Percentiles rank a stretch among this genome's conserved stretches.
These are phyloP conservation scores for Venturia nashicola DNA, from an alignment of 2,329 filamentous ascomycete species.

Conservation along the genomic window DNA sequence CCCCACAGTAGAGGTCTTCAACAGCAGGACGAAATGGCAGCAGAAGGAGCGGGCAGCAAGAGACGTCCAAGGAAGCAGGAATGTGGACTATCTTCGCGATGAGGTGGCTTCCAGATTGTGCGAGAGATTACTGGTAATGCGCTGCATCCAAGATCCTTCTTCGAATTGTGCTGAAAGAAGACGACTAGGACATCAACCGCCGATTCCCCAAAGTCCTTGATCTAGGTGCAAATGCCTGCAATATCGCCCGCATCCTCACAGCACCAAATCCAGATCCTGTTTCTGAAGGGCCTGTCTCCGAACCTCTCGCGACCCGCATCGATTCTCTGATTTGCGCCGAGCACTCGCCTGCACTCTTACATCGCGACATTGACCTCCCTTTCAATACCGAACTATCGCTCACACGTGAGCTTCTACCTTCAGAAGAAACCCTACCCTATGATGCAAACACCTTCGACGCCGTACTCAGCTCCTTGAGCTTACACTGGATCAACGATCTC, in stretches of 20 bases:
- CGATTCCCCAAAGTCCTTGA: constrained; percentile 76
- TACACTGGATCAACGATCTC: constrained; percentile 98
- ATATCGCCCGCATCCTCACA: constrained; percentile 73
- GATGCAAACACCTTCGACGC: constrained; percentile 71
- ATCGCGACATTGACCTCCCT: constrained; percentile 62
- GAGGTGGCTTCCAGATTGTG: constrained; percentile 77
- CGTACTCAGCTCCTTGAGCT: constrained; percentile 73
- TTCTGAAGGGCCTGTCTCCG: constrained; percentile 44
- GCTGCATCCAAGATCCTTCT: background rate
- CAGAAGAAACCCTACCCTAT: constrained; percentile 66
- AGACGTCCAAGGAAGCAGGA: constrained; percentile 57
- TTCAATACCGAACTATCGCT: constrained; percentile 68
- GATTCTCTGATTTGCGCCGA: constrained; percentile 69
- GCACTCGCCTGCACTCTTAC: constrained; percentile 62
- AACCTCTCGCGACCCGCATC: constrained; percentile 60
- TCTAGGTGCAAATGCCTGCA: constrained; percentile 90
- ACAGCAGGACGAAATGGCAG: constrained; percentile 71
- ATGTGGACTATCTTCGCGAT: constrained; percentile 86
- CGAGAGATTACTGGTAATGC: constrained; percentile 63
- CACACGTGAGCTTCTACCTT: constrained; percentile 59
- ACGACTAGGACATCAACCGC: constrained; percentile 72
- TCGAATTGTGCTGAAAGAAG: background rate
- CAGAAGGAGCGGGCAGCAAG: constrained; percentile 79
- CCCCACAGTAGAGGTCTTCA: constrained; percentile 83
- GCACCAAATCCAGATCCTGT: constrained; percentile 50